Evolutionary conservation across 176 grass and related monocot species (phyloP).

Genomic region (Avena atlantica): DNA sequence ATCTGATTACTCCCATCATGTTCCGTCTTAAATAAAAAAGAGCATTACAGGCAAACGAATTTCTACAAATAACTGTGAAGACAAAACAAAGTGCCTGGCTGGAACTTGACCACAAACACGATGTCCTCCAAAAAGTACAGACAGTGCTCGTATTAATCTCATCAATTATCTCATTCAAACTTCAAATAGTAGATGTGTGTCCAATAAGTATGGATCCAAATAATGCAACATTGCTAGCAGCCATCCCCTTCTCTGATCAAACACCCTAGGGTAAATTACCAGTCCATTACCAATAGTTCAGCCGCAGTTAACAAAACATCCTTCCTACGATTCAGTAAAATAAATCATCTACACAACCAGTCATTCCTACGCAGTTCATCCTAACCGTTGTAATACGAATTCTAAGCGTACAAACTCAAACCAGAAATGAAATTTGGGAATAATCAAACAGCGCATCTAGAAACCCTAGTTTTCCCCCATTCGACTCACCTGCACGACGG

Average conservation of each 20-base stretch:
- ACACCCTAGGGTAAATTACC: not conserved
- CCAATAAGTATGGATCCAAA: not conserved
- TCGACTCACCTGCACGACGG: constrained; percentile 60
- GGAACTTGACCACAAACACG: constrained; percentile 26
- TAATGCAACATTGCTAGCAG: not conserved
- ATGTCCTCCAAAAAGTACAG: not conserved
- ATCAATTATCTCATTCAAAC: constrained; percentile 14
- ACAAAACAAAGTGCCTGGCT: not conserved
- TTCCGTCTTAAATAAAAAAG: not conserved
- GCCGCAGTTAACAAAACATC: not conserved
- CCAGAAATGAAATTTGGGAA: not conserved
- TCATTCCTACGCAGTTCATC: constrained; percentile 17
- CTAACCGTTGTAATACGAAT: not conserved
- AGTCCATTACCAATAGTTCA: constrained; percentile 4
- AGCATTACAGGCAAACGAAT: not conserved
- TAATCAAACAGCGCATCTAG: not conserved
- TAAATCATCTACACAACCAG: not conserved
- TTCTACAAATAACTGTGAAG: not conserved
- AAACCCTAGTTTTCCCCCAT: constrained; percentile 47
- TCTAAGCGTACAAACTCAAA: not conserved
- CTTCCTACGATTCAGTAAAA: not conserved
- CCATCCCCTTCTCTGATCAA: not conserved
- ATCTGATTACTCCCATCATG: not conserved
- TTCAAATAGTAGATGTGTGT: not conserved
- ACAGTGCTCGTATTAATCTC: not conserved